Conservation (phyloP, 306 rosid species). For the Coriaria nepalensis region DNA sequence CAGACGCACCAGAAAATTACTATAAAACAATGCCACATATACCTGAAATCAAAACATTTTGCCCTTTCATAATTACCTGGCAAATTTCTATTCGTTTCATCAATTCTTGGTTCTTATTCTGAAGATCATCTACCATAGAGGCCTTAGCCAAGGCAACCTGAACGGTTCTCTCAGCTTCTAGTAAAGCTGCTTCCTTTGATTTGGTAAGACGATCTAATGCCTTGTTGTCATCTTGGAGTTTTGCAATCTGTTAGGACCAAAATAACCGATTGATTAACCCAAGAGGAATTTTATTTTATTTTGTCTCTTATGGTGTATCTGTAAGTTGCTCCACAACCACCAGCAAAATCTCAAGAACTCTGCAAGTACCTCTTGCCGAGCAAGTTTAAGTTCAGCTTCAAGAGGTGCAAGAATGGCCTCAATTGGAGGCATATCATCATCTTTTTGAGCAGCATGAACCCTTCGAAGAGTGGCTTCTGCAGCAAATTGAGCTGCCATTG, state of each 20-base stretch:
- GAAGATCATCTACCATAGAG: slow-evolving; percentile 96
- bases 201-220: slow-evolving; percentile 89
- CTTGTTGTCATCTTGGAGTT: slow-evolving; percentile 88
- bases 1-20: slow-evolving; percentile 9
- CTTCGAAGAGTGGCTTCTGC: slow-evolving; percentile 99
- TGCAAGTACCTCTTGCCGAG: slow-evolving; percentile 70
- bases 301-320: too few relatives aligned
- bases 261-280: slow-evolving; percentile 17
- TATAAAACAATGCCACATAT: not conserved
- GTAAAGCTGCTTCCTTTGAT: slow-evolving; percentile 91
- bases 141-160: slow-evolving; percentile 92
- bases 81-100: slow-evolving; percentile 90
- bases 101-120: slow-evolving; percentile 88
- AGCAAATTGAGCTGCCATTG: slow-evolving; percentile 99
- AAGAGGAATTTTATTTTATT: not conserved
- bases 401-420: slow-evolving; percentile 98
- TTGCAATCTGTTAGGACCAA: slow-evolving; percentile 53
- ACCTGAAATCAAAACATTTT: slow-evolving; percentile 2
- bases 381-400: slow-evolving; percentile 99
- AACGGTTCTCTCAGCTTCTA: slow-evolving; percentile 90
- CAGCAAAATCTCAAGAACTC: slow-evolving; percentile 8
- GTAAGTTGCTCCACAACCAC: not conserved
- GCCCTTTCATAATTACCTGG: slow-evolving; percentile 40
- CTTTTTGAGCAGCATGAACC: slow-evolving; percentile 99
- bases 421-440: slow-evolving; percentile 99